Conservation (phyloP, 768 basidiomycete genomes). For the Cystofilobasidium bisporidii region DNA sequence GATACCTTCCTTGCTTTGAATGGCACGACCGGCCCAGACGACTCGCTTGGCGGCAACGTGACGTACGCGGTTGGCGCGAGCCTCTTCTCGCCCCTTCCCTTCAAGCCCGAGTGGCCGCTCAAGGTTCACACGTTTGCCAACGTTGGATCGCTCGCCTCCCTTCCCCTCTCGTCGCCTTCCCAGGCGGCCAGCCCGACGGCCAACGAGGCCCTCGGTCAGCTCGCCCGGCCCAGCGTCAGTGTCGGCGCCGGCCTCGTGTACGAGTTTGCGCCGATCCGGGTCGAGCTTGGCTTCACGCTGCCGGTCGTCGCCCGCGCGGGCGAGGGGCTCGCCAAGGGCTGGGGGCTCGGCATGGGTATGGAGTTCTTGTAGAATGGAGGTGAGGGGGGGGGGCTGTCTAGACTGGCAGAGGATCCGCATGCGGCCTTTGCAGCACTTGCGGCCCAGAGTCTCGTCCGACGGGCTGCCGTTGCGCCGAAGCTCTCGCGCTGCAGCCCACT, state of each 20-base stretch:
- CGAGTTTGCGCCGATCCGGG: slow-evolving; percentile 67
- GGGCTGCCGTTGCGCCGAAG: too few relatives aligned
- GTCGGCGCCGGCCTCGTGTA: slow-evolving; percentile 77
- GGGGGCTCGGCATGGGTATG: slow-evolving; percentile 71
- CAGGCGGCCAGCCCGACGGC: slow-evolving; percentile 32
- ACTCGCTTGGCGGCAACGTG: slow-evolving; percentile 72
- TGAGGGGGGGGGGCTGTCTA: too few relatives aligned
- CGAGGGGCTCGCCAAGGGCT: slow-evolving; percentile 58
- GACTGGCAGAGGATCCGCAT: too few relatives aligned
- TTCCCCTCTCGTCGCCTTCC: slow-evolving; percentile 24
- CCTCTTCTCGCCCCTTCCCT: slow-evolving; percentile 62
- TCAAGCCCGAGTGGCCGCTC: slow-evolving; percentile 69
- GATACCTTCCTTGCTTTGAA: background rate
- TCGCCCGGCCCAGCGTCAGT: slow-evolving; percentile 56
- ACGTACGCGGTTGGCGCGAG: slow-evolving; percentile 70
- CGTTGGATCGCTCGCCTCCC: slow-evolving; percentile 58
- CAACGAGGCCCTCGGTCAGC: slow-evolving; percentile 39
- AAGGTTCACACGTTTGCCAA: slow-evolving; percentile 74
- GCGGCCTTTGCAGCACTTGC: too few relatives aligned
- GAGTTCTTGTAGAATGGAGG: slow-evolving; percentile 52
- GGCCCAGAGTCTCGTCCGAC: too few relatives aligned
- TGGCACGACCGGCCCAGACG: slow-evolving; percentile 45
- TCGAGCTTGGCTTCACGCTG: slow-evolving; percentile 79
- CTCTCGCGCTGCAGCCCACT: too few relatives aligned
- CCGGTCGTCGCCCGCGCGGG: slow-evolving; percentile 61